These are phyloP conservation scores for Fraxinus quadrangulata DNA, from an alignment of 257 asterid genomes.

Conservation along the genomic window DNA sequence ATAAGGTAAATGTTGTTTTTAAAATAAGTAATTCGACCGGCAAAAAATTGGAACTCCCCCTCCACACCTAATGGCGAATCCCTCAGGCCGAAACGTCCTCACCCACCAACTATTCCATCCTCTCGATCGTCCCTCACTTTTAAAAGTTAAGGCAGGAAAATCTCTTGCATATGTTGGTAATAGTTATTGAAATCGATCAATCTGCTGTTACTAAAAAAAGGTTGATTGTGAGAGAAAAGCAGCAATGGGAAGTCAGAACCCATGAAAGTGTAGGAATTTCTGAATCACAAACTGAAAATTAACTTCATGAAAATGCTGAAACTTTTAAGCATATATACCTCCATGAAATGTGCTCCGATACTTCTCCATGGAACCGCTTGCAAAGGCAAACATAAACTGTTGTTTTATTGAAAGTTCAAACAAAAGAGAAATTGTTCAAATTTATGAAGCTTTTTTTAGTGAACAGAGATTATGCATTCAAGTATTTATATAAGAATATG, in stretches of 20 bases:
- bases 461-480: neutral
- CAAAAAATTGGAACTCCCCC: too few species aligned
- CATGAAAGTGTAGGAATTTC: neutral
- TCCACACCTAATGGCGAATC: neutral
- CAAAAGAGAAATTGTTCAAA: too few species aligned
- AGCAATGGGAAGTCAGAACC: too few species aligned
- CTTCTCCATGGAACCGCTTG: neutral
- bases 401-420: neutral
- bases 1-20: too few species aligned
- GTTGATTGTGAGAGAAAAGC: too few species aligned
- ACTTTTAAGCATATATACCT: neutral
- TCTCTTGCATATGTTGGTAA: too few species aligned
- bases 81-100: neutral
- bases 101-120: neutral
- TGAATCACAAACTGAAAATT: neutral
- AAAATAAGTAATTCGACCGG: too few species aligned
- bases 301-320: neutral
- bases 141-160: too few species aligned
- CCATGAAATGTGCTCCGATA: neutral
- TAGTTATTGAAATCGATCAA: too few species aligned
- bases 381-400: neutral
- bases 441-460: too few species aligned
- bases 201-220: too few species aligned
- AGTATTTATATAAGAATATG: too few species aligned
- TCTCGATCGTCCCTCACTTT: neutral